Percentiles rank a stretch among this genome's conserved stretches.
These are phyloP conservation scores for Trametes pubescens DNA, from an alignment of 1,284 basidiomycete genomes.

Conservation along the genomic window DNA sequence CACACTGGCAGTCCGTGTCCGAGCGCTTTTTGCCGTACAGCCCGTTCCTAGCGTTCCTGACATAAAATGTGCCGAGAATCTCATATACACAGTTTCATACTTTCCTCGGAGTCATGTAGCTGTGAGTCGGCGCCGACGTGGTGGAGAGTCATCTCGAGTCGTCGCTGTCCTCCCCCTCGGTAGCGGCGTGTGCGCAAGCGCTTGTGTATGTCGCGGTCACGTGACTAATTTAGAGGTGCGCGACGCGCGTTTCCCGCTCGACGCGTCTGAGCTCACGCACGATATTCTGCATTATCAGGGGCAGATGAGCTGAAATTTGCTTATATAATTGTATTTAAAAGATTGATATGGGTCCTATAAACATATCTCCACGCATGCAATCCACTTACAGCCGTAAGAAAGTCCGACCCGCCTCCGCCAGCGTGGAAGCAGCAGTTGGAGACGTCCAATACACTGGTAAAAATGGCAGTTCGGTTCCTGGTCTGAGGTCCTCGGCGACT, in stretches of 20 bases:
- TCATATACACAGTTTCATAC: neutral
- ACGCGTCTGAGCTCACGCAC: neutral
- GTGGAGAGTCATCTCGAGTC: slow-evolving; percentile 1
- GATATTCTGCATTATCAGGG: too few relatives aligned
- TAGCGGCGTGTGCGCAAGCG: neutral
- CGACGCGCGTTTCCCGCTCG: slow-evolving; percentile 2
- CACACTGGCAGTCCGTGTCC: neutral
- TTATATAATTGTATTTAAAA: too few relatives aligned
- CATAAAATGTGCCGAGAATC: neutral
- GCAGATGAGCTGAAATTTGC: too few relatives aligned
- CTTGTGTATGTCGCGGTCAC: slow-evolving; percentile 14
- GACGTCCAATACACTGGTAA: neutral
- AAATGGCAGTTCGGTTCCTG: neutral
- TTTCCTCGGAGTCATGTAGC: neutral
- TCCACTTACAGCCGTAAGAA: neutral
- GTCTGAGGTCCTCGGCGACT: neutral
- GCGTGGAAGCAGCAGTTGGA: neutral
- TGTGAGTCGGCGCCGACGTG: neutral
- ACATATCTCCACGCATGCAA: too few relatives aligned
- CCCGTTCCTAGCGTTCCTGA: neutral
- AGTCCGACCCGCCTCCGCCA: too few relatives aligned
- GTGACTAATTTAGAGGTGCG: neutral
- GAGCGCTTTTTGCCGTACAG: neutral
- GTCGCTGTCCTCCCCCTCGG: neutral
- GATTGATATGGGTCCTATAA: too few relatives aligned